Evolutionary conservation across 164 flowering plant genomes (phyloP).

Genomic region (Dillenia turbinata): DNA sequence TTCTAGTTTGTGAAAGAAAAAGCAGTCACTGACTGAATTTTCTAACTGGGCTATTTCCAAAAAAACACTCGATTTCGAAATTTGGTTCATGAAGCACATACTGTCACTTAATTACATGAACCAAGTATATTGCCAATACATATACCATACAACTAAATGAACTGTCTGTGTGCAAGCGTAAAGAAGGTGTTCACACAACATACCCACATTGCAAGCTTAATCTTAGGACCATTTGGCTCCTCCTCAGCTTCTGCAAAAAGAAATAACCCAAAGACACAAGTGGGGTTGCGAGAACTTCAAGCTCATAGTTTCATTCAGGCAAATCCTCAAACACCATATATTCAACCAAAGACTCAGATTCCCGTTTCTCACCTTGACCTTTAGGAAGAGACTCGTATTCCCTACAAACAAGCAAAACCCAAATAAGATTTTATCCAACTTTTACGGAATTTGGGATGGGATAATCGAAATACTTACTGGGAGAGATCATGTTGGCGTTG

Average conservation of each 20-base stretch:
- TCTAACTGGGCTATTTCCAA: no score
- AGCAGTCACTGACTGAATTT: no score
- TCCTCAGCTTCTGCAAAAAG: constrained; percentile 34
- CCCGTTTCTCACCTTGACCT: constrained; percentile 29
- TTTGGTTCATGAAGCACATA: no score
- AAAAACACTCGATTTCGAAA: no score
- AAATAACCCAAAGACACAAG: neutral
- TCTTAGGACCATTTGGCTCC: constrained; percentile 35
- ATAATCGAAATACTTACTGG: neutral
- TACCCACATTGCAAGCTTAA: constrained; percentile 99
- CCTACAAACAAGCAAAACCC: constrained; percentile 18
- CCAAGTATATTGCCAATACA: no score
- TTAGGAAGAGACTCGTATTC: constrained; percentile 49
- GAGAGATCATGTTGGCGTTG: neutral
- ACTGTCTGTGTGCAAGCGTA: no score
- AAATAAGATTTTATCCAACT: no score
- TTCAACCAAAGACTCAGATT: neutral
- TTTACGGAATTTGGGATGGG: no score
- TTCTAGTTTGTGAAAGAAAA: no score
- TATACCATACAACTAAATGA: no score
- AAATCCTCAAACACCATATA: neutral
- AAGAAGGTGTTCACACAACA: constrained; percentile 12
- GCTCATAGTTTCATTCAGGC: neutral
- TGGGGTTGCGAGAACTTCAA: neutral
- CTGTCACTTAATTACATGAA: no score